Percentiles rank a stretch among this genome's conserved stretches.
Conservation (phyloP, 768 basidiomycete genomes). For the Daedalea quercina region DNA sequence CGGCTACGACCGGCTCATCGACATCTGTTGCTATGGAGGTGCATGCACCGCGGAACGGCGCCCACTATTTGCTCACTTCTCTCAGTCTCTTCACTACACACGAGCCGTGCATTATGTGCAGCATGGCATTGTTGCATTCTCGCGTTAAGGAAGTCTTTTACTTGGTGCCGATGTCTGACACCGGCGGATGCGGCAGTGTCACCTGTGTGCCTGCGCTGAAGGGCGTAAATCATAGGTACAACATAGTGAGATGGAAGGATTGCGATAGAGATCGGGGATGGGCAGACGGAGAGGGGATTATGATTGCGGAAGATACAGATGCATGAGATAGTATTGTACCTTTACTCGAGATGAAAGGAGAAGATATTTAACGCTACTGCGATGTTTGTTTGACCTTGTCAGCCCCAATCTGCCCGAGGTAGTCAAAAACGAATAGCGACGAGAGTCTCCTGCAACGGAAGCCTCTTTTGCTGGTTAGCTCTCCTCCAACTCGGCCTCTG, state of each 20-base stretch:
- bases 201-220: conserved; percentile 74
- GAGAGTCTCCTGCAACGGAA: too few relatives aligned
- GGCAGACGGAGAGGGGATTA: conserved; percentile 2
- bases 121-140: conserved; percentile 93
- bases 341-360: too few relatives aligned
- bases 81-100: conserved; percentile 85
- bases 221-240: conserved; percentile 86
- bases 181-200: conserved; percentile 81
- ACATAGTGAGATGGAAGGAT: conserved; percentile 60
- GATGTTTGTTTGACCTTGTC: too few relatives aligned
- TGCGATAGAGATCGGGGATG: conserved; percentile 2
- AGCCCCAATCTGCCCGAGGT: too few relatives aligned
- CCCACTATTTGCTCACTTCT: conserved; percentile 84
- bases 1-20: background rate
- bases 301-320: conserved; percentile 5
- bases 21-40: background rate
- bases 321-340: conserved; percentile 1
- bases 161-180: conserved; percentile 62
- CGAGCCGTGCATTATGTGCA: conserved; percentile 97
- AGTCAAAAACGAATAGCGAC: too few relatives aligned
- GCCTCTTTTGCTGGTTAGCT: too few relatives aligned
- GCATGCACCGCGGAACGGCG: conserved; percentile 39
- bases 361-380: too few relatives aligned
- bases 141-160: conserved; percentile 86
- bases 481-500: too few relatives aligned